Percentiles rank a stretch among this genome's conserved stretches.
phyloP scores from a whole-genome alignment of 1,284 basidiomycete genomes.

The Apiotrichum sp. region DNA sequence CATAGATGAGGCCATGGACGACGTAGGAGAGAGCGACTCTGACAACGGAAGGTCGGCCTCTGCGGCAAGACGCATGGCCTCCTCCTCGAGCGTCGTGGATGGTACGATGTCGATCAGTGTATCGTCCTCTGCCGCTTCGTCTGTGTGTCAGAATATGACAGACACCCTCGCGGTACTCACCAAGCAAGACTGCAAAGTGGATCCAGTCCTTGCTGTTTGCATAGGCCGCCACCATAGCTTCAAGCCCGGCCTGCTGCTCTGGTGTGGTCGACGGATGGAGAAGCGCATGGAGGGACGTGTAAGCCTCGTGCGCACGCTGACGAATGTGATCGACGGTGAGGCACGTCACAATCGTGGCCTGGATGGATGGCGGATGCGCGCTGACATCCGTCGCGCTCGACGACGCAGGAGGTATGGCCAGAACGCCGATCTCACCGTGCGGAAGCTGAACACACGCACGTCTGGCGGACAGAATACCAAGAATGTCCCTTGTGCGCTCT shows the following conservation, averaged over 20 bases:
- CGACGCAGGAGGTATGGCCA: slow-evolving; percentile 1
- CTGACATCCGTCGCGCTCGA: slow-evolving; percentile 3
- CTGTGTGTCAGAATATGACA: slow-evolving; percentile 3
- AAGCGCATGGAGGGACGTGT: slow-evolving; percentile 24
- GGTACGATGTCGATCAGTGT: slow-evolving; percentile 5
- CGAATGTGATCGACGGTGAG: slow-evolving; percentile 14
- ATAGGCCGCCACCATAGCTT: slow-evolving; percentile 23
- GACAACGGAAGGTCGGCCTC: background rate
- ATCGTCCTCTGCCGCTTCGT: slow-evolving; percentile 6
- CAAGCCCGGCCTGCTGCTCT: slow-evolving; percentile 18
- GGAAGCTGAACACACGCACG: slow-evolving; percentile 29
- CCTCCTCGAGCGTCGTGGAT: slow-evolving; percentile 8
- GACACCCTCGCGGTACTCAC: background rate
- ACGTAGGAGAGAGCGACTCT: background rate
- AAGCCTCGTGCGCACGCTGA: slow-evolving; percentile 15
- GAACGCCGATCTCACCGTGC: slow-evolving; percentile 25
- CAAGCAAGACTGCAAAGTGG: slow-evolving; percentile 24
- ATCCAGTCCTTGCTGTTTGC: slow-evolving; percentile 21
- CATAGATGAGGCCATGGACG: background rate
- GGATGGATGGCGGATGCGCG: slow-evolving; percentile 4
- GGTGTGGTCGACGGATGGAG: slow-evolving; percentile 23
- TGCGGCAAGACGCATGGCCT: slow-evolving; percentile 1
- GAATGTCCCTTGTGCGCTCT: slow-evolving; percentile 22
- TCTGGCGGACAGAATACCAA: slow-evolving; percentile 19
- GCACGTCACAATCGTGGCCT: slow-evolving; percentile 23